Percentiles rank a stretch among this genome's conserved stretches.
Conservation (phyloP, 495 filamentous ascomycete genomes). For the Penicillium tannophilum region DNA sequence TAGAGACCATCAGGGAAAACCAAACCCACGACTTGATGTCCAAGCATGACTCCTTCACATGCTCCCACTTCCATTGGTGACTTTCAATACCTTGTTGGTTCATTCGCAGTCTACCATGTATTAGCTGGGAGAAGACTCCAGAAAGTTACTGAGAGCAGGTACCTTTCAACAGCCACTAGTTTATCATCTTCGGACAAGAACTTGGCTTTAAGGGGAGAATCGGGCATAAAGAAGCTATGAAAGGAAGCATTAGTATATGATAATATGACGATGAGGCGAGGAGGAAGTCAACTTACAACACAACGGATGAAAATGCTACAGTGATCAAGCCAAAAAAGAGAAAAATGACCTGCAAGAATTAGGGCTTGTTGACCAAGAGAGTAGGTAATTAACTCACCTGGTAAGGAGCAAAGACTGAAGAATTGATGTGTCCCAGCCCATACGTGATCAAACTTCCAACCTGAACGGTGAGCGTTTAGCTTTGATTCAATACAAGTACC, state of each 20-base stretch:
- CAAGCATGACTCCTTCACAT: slow-evolving; percentile 60
- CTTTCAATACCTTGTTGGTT: slow-evolving; percentile 64
- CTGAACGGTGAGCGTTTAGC: slow-evolving; percentile 18
- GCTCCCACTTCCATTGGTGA: slow-evolving; percentile 62
- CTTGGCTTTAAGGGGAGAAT: slow-evolving; percentile 60
- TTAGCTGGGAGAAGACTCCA: background rate
- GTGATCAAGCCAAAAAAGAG: slow-evolving; percentile 57
- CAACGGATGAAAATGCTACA: slow-evolving; percentile 46
- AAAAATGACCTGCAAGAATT: slow-evolving; percentile 50
- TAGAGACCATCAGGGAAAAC: slow-evolving; percentile 60
- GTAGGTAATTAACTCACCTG: slow-evolving; percentile 37
- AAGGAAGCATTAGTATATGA: slow-evolving; percentile 7
- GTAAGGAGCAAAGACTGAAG: slow-evolving; percentile 53
- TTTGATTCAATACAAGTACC: background rate
- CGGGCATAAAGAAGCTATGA: slow-evolving; percentile 54
- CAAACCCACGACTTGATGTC: slow-evolving; percentile 70
- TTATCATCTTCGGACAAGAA: slow-evolving; percentile 62
- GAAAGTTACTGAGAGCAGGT: background rate
- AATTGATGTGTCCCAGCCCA: slow-evolving; percentile 61
- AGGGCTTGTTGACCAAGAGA: background rate
- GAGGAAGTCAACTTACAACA: slow-evolving; percentile 33
- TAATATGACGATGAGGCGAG: background rate
- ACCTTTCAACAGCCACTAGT: slow-evolving; percentile 60
- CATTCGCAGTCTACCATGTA: slow-evolving; percentile 51
- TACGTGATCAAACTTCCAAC: slow-evolving; percentile 56